Percentiles rank a stretch among this genome's conserved stretches.
Conservation (phyloP, 208 protist species). For the Crithidia bombi region DNA sequence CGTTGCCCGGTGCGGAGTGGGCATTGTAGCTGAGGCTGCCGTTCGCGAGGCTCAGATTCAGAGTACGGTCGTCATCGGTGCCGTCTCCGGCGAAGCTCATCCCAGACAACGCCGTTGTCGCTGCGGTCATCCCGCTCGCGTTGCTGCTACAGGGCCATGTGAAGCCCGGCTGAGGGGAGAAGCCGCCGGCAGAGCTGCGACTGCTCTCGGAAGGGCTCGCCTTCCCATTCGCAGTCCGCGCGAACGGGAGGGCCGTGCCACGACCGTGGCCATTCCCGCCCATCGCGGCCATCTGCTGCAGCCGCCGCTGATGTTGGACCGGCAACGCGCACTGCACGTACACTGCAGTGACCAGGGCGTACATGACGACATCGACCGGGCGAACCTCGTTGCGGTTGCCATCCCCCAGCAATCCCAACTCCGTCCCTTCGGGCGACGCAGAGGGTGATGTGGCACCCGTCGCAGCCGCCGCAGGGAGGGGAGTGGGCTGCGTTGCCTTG, state of each 20-base stretch:
- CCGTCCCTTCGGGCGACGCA: background rate
- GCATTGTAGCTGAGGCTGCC: constrained; percentile 23
- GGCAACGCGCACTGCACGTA: constrained; percentile 33
- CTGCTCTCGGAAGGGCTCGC: background rate
- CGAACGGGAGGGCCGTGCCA: constrained; percentile 1
- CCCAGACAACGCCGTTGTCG: background rate
- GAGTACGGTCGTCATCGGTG: constrained; percentile 18
- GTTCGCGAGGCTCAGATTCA: constrained; percentile 17
- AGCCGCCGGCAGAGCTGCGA: constrained; percentile 8
- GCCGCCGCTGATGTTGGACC: constrained; percentile 12
- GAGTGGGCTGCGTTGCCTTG: background rate
- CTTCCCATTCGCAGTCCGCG: background rate
- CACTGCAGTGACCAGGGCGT: constrained; percentile 39
- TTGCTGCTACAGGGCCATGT: constrained; percentile 1
- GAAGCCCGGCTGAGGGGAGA: constrained; percentile 5
- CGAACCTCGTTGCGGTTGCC: constrained; percentile 31
- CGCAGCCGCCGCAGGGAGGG: background rate
- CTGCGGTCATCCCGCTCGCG: too few species aligned
- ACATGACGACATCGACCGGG: constrained; percentile 35
- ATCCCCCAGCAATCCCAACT: constrained; percentile 17
- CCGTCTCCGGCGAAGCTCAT: constrained; percentile 16
- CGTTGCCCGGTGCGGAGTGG: constrained; percentile 2
- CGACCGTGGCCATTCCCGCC: background rate
- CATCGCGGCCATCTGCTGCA: background rate
- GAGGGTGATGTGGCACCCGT: background rate